Evolutionary conservation across 257 asterid genomes (phyloP).

Genomic region (Solanum pinnatisectum): DNA sequence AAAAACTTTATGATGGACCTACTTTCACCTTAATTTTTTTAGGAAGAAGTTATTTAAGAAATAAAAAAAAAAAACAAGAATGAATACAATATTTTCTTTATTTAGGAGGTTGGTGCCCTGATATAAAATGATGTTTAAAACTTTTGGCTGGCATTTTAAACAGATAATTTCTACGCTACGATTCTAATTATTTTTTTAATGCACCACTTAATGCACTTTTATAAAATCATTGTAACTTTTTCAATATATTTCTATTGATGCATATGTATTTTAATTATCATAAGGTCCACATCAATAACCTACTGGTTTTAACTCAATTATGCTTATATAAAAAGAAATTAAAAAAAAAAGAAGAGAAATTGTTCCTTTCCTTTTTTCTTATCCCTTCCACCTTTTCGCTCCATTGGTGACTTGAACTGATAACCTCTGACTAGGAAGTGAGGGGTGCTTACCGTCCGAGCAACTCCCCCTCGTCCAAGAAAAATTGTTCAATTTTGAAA

Average conservation of each 20-base stretch:
- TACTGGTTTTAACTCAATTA: background rate
- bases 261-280: background rate
- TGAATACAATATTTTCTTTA: background rate
- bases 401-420: background rate
- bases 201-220: background rate
- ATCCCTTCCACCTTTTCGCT: background rate
- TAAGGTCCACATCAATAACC: background rate
- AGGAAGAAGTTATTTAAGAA: background rate
- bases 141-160: background rate
- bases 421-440: no score
- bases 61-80: background rate
- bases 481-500: background rate
- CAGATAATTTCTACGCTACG: background rate
- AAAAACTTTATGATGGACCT: background rate
- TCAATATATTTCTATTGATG: background rate
- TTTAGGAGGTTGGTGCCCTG: background rate
- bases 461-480: no score
- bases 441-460: no score
- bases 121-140: background rate
- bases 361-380: background rate
- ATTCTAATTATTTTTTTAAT: background rate
- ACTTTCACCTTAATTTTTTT: background rate
- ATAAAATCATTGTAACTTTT: background rate
- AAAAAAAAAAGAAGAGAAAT: background rate
- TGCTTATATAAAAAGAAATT: background rate